Conservation (phyloP, 371 early-diverging fungal species). For the Apophysomyces trapeziformis region DNA sequence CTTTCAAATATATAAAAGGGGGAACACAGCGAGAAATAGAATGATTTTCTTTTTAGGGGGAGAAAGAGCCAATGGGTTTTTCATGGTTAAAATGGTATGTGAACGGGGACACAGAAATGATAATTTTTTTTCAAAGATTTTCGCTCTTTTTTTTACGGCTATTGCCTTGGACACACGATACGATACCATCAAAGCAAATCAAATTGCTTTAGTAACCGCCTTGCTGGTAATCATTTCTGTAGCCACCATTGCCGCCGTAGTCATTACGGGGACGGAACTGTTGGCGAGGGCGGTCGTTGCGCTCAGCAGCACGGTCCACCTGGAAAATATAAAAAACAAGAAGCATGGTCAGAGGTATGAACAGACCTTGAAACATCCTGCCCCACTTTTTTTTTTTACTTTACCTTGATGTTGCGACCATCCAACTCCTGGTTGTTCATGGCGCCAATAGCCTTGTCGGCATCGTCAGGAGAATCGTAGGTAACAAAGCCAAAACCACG, state of each 20-base stretch:
- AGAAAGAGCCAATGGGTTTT: too few species aligned
- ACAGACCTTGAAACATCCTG: too few species aligned
- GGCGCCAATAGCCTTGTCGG: constrained; percentile 73
- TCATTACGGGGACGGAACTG: constrained; percentile 4
- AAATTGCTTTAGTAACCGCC: constrained; percentile 5
- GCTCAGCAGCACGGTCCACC: constrained; percentile 13
- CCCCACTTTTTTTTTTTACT: neutral
- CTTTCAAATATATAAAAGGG: neutral
- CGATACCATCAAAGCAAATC: neutral
- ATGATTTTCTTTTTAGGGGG: too few species aligned
- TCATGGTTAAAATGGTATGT: too few species aligned
- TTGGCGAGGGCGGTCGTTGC: constrained; percentile 2
- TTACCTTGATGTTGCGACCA: constrained; percentile 5
- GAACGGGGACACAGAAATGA: neutral
- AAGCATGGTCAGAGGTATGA: neutral
- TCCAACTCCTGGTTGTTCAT: constrained; percentile 4
- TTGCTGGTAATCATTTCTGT: neutral
- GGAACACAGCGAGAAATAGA: too few species aligned
- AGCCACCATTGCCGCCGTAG: neutral
- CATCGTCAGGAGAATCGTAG: constrained; percentile 73
- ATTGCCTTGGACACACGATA: neutral
- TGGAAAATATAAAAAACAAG: neutral
- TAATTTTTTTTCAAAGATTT: neutral
- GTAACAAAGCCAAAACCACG: constrained; percentile 84
- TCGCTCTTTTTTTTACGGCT: neutral